Conservation (phyloP, 495 filamentous ascomycete genomes). For the Tuber microsphaerosporum region DNA sequence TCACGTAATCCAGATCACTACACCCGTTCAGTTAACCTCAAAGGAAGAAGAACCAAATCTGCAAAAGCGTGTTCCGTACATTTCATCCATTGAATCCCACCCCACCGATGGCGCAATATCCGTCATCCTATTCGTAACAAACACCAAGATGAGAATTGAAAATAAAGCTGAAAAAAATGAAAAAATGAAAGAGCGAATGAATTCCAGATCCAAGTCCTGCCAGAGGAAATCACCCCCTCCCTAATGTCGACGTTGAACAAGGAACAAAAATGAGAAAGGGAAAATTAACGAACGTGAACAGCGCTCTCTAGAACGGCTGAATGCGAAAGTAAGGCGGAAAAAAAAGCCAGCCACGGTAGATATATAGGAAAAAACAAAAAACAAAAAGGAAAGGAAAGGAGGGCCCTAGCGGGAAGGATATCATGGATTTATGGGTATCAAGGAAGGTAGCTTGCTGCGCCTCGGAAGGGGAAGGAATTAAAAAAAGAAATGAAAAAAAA, state of each 20-base stretch:
- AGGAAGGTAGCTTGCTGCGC: neutral
- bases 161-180: neutral
- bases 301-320: neutral
- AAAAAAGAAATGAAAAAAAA: neutral
- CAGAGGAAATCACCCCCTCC: neutral
- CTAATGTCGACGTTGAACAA: neutral
- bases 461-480: neutral
- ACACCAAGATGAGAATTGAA: neutral
- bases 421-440: neutral
- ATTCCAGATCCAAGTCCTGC: conserved; percentile 4
- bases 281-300: neutral
- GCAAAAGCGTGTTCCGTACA: neutral
- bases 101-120: neutral
- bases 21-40: neutral
- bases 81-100: neutral
- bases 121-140: neutral
- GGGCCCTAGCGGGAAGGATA: neutral
- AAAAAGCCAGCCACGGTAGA: neutral
- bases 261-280: neutral
- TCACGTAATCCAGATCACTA: conserved; percentile 34
- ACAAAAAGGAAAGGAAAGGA: neutral
- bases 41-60: neutral
- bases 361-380: neutral
- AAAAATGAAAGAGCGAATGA: neutral
- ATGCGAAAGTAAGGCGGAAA: neutral